Base-by-base conservation (phyloP, 345 rosid genomes). In the Punica granatum region DNA sequence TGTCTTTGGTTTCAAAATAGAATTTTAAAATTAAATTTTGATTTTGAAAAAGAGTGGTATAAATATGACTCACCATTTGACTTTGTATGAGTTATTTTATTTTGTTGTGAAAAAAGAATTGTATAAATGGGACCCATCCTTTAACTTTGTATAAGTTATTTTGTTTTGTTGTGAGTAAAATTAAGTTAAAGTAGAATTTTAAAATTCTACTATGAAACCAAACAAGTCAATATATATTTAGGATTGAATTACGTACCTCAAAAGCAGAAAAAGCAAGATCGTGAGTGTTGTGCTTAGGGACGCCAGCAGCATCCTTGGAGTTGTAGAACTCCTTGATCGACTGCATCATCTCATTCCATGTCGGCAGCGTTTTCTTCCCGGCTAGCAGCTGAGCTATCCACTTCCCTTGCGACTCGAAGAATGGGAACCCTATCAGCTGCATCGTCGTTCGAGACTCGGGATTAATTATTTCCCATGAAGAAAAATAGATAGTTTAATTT, bases 361-460 rank as follows among this genome's bases (percentile, higher is more conserved):
- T 79, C 72, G 96, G 97, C 72, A 90, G 37, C 15, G 67, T 76
- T 78, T 76, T 84, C 78, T 89, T 90, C 67, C 94, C 98, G 6
- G 88, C 79, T 70, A 93, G 83, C n/a, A 88, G 81, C 71, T 87
- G 88, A 28, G 97, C 88, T 41, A 92, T 82, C 98, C 97, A 92
- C 77, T 71, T 88, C 72, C 92, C 98, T 90, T 92, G 98, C 26
- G 96, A 81, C 76, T 92, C 98, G 69, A 90, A 90, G 84, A 92
- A 92, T 56, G 96, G 97, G 75, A 90, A 90, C 73, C 96, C 98
- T 73, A 92, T 88, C 39, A 92, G 42, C 98, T 90, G 87, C 77
- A 70, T 31, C 26, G 23, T 12, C 61, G 44, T 30, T 35, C 15
- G 3, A 42, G 41, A 37, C 41, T 37, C 11, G 6, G 6, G 11